Evolutionary conservation across 345 rosid genomes (phyloP).

Genomic region (Camelina hispida): DNA sequence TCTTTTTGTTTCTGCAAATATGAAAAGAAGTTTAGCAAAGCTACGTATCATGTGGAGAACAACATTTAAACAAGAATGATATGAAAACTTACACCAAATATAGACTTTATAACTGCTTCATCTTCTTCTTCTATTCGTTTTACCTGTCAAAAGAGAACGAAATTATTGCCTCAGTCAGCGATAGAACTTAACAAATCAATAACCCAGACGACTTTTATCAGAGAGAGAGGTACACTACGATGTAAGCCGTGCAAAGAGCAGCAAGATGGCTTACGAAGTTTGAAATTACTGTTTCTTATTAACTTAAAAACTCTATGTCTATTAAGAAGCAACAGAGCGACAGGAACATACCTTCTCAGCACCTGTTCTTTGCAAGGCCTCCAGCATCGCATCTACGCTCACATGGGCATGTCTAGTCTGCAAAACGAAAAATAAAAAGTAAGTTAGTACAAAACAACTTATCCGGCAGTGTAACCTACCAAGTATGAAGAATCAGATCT

Average conservation of each 20-base stretch:
- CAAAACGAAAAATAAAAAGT: conserved; percentile 25
- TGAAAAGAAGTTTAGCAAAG: conserved; percentile 14
- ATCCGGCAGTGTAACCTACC: neutral
- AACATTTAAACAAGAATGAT: conserved; percentile 11
- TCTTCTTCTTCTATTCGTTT: conserved; percentile 71
- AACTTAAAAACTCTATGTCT: neutral
- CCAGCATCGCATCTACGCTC: conserved; percentile 91
- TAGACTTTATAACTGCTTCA: conserved; percentile 71
- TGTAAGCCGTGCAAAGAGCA: neutral
- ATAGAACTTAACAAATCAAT: conserved; percentile 14
- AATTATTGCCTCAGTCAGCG: neutral
- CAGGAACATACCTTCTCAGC: conserved; percentile 58
- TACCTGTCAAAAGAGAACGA: conserved; percentile 44
- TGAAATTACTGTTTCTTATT: neutral
- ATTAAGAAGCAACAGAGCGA: conserved; percentile 18
- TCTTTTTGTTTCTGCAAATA: conserved; percentile 52
- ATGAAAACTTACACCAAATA: conserved; percentile 55
- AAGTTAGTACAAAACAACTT: conserved; percentile 8
- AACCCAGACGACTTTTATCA: neutral
- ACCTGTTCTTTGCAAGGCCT: conserved; percentile 78
- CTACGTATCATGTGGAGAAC: neutral
- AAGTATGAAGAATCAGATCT: conserved; percentile 9
- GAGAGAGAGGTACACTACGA: conserved; percentile 3
- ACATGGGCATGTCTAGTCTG: conserved; percentile 95
- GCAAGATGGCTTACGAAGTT: neutral